Percentiles rank a stretch among this genome's conserved stretches.
phyloP scores from a whole-genome alignment of 169 alveolate species.

The Eimeria brunetti region DNA sequence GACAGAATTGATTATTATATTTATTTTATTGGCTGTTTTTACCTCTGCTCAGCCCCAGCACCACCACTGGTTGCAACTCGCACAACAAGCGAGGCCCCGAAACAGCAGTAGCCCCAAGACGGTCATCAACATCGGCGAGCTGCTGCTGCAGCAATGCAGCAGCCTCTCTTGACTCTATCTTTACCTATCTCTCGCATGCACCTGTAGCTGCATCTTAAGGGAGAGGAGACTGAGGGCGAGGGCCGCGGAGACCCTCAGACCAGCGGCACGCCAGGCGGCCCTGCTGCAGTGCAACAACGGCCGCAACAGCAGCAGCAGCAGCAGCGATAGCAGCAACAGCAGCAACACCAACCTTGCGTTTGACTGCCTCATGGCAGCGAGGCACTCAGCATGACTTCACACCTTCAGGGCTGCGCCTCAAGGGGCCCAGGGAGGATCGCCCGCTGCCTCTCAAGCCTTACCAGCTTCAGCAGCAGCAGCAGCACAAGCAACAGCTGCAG shows the following conservation, averaged over 20 bases:
- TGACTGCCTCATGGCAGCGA: constrained; percentile 24
- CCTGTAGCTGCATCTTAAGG: neutral
- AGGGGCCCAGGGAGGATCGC: constrained; percentile 36
- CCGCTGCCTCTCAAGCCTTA: constrained; percentile 9
- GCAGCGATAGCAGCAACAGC: neutral
- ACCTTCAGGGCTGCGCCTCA: constrained; percentile 53
- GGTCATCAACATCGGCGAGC: constrained; percentile 22
- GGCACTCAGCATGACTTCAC: constrained; percentile 35
- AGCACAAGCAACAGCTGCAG: neutral
- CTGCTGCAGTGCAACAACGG: constrained; percentile 14
- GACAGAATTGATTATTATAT: neutral
- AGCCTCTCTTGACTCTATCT: neutral
- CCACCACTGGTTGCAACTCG: constrained; percentile 14
- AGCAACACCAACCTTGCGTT: neutral
- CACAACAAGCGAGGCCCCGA: neutral
- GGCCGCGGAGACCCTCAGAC: neutral
- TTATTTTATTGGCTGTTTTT: neutral
- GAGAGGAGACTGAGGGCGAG: neutral
- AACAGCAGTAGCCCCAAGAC: neutral
- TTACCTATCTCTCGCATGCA: neutral
- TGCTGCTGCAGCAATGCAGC: neutral
- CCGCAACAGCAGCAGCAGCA: neutral
- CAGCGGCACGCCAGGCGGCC: constrained; percentile 1
- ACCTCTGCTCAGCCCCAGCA: neutral
- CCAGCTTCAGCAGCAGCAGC: constrained; percentile 19